These are phyloP conservation scores for Ascochyta viciae-villosae DNA, from an alignment of 2,329 filamentous ascomycete genomes.

Conservation along the genomic window DNA sequence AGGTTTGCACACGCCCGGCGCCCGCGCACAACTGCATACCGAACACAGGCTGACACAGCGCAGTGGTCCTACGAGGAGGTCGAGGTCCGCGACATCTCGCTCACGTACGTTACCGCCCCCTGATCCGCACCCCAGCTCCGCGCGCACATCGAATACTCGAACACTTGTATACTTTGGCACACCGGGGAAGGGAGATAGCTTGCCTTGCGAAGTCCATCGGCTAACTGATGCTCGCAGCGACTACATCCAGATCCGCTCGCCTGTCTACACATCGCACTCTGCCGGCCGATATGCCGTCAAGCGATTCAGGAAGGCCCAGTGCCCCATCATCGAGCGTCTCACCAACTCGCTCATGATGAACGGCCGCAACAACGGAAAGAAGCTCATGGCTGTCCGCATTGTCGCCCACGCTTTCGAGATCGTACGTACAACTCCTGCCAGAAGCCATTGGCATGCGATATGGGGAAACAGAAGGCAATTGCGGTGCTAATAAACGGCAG, in stretches of 20 bases:
- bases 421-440: constrained; percentile 68
- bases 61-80: constrained; percentile 96
- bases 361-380: constrained; percentile 99
- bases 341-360: constrained; percentile 99
- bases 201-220: constrained; percentile 28
- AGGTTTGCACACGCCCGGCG: constrained; percentile 49
- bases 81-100: constrained; percentile 98
- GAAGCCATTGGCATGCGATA: not conserved
- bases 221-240: constrained; percentile 70
- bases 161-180: constrained; percentile 18
- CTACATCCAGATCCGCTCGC: constrained; percentile 99
- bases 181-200: constrained; percentile 26
- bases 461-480: not conserved
- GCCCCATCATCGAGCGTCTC: constrained; percentile 99
- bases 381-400: constrained; percentile 99
- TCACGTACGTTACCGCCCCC: constrained; percentile 77
- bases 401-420: constrained; percentile 99
- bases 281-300: constrained; percentile 98
- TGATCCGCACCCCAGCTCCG: constrained; percentile 15
- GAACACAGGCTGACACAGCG: constrained; percentile 22
- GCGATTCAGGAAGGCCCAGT: constrained; percentile 99
- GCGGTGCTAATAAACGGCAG: constrained; percentile 57
- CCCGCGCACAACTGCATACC: constrained; percentile 14
- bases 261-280: constrained; percentile 99
- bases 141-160: constrained; percentile 19